Evolutionary conservation across 768 basidiomycete genomes (phyloP), one percentile per base, ranked within the genome.

Genomic region (Phylloporus sp.): DNA sequence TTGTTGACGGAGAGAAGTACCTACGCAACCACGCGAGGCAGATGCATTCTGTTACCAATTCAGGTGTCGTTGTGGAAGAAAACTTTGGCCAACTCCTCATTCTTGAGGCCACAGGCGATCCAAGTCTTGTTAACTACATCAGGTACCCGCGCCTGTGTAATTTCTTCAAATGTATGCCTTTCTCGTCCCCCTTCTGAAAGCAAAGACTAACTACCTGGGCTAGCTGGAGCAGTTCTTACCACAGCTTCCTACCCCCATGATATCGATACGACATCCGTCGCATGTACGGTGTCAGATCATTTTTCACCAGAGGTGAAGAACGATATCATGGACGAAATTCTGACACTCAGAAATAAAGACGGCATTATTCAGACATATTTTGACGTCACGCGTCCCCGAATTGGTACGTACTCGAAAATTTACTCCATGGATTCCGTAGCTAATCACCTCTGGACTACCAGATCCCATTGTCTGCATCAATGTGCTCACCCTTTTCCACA

Each of bases 301-400:
- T 16, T 54, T 2, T 57, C 52, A 15, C 32, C 5, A 0, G 61
- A 49, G 24, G 54, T 48, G 15, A 61, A 61, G 38, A 49, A 63
- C 34, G 57, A 53, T 20, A 63, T 63, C 45, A 63, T 63, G 57
- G 9, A 63, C 9, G 57, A 61, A 24, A 61, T 56, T n/a, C 27
- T 54, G 42, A 44, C 47, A 1, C 22, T 63, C 20, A 63, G 40
- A 24, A 56, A 50, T 2, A 44, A 52, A n/a, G 61, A 63, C 11
- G 58, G 58, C 7, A 63, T 62, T 10, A 50, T 64, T 29, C 55
- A 60, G 34, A 41, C 53, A 0, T 64, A 60, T 31, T 63, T 61
- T 18, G 62, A 62, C 35, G 22, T 50, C 16, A 54, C 47, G 4
- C 55, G 61, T 31, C 61, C 61, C 4, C 58, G 61, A 40, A 52